Conservation (phyloP, 1,139 yeast species). For the Kluyveromyces sp. region DNA sequence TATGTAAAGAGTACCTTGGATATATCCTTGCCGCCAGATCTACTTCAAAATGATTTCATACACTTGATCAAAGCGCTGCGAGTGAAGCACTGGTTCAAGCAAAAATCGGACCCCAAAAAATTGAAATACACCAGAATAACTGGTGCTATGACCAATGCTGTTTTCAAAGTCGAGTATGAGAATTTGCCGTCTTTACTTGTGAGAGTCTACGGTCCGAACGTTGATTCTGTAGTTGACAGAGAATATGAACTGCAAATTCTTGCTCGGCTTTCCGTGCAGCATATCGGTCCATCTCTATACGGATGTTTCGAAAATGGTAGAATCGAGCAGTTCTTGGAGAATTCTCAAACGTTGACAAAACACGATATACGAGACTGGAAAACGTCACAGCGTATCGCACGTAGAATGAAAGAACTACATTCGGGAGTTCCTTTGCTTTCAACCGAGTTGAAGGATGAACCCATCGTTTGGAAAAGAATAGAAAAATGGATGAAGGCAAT, state of each 20-base stretch:
- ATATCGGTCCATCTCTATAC: slow-evolving; percentile 80
- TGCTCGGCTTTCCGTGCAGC: slow-evolving; percentile 63
- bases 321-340: slow-evolving; percentile 81
- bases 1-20: slow-evolving; percentile 42
- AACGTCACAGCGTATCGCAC: slow-evolving; percentile 77
- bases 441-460: slow-evolving; percentile 47
- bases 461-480: slow-evolving; percentile 65
- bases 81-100: slow-evolving; percentile 68
- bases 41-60: slow-evolving; percentile 76
- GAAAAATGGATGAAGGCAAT: slow-evolving; percentile 64
- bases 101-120: slow-evolving; percentile 27
- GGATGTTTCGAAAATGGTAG: slow-evolving; percentile 91
- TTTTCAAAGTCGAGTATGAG: slow-evolving; percentile 54
- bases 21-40: slow-evolving; percentile 69
- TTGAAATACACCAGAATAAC: slow-evolving; percentile 59
- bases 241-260: slow-evolving; percentile 69
- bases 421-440: slow-evolving; percentile 61
- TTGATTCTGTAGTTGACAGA: slow-evolving; percentile 79
- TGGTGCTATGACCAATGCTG: slow-evolving; percentile 91
- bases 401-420: slow-evolving; percentile 95
- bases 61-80: slow-evolving; percentile 56
- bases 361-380: slow-evolving; percentile 68
- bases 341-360: slow-evolving; percentile 57
- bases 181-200: slow-evolving; percentile 46
- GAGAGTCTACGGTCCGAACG: slow-evolving; percentile 88